Percentiles rank a stretch among this genome's conserved stretches.
Conservation (phyloP, 2,329 filamentous ascomycete species). For the Nothophaeocryptopus gaeumannii region DNA sequence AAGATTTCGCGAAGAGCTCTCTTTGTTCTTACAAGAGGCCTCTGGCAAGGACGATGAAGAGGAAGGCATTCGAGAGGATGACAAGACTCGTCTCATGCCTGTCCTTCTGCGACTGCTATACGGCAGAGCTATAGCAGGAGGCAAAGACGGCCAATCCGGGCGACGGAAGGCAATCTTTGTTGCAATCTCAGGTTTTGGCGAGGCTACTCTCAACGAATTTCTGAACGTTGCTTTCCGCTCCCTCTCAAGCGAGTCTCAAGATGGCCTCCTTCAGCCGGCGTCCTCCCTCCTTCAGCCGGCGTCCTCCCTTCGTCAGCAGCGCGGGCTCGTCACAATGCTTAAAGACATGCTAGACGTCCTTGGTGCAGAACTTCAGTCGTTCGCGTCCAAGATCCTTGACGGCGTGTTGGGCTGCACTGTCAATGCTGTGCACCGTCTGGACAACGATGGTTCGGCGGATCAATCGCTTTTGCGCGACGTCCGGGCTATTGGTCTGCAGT, state of each 20-base stretch:
- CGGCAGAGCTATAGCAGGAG: slow-evolving; percentile 78
- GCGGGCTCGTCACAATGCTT: slow-evolving; percentile 89
- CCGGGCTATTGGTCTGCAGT: slow-evolving; percentile 75
- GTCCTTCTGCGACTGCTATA: slow-evolving; percentile 84
- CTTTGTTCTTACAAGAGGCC: slow-evolving; percentile 63
- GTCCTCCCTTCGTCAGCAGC: slow-evolving; percentile 64
- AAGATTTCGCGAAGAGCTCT: slow-evolving; percentile 89
- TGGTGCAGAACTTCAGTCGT: slow-evolving; percentile 68
- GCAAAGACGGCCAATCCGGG: slow-evolving; percentile 75
- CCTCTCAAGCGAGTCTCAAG: slow-evolving; percentile 41
- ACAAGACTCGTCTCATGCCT: slow-evolving; percentile 74
- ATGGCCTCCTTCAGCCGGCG: neutral
- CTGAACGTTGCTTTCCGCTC: slow-evolving; percentile 63
- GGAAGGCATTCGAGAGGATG: slow-evolving; percentile 66
- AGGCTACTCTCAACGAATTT: slow-evolving; percentile 74
- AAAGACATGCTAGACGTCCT: slow-evolving; percentile 82
- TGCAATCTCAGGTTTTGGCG: slow-evolving; percentile 72
- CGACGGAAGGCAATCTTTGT: slow-evolving; percentile 72
- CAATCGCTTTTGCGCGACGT: slow-evolving; percentile 63
- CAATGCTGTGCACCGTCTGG: slow-evolving; percentile 37
- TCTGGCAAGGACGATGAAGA: slow-evolving; percentile 51
- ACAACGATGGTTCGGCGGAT: slow-evolving; percentile 32
- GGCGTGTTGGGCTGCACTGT: slow-evolving; percentile 72
- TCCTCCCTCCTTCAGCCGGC: neutral
- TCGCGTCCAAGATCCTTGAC: slow-evolving; percentile 67